phyloP scores from a whole-genome alignment of 2,329 filamentous ascomycete genomes.

The Leptographium lundbergii region DNA sequence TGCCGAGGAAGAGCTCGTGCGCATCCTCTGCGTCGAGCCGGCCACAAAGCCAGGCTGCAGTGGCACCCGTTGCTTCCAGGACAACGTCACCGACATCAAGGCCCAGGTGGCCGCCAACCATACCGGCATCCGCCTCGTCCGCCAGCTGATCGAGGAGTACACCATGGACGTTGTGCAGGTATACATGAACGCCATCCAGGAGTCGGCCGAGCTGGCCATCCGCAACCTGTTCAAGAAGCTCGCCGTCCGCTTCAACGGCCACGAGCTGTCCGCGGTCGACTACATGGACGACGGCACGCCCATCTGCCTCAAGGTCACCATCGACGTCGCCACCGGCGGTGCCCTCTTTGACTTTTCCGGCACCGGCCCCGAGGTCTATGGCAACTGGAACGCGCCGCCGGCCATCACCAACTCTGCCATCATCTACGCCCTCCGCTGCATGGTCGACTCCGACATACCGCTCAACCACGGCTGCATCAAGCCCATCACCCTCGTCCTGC shows the following conservation, averaged over 20 bases:
- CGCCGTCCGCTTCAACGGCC: constrained; percentile 38
- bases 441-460: constrained; percentile 23
- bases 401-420: constrained; percentile 16
- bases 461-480: constrained; percentile 25
- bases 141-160: constrained; percentile 58
- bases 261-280: constrained; percentile 19
- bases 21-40: constrained; percentile 49
- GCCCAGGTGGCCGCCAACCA: constrained; percentile 65
- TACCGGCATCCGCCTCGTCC: constrained; percentile 63
- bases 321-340: constrained; percentile 16
- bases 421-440: constrained; percentile 23
- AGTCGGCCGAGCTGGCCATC: constrained; percentile 61
- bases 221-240: constrained; percentile 53
- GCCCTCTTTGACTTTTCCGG: constrained; percentile 23
- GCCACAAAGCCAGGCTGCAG: constrained; percentile 55
- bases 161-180: constrained; percentile 16
- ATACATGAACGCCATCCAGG: constrained; percentile 68
- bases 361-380: constrained; percentile 19
- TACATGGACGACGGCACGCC: constrained; percentile 26
- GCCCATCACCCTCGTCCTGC: constrained; percentile 20
- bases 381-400: constrained; percentile 7
- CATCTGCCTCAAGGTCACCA: constrained; percentile 19
- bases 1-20: constrained; percentile 60
- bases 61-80: constrained; percentile 37
- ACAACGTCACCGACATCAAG: constrained; percentile 30